phyloP scores from a whole-genome alignment of 2,329 filamentous ascomycete genomes.

The Trichophyton mentagrophytes region DNA sequence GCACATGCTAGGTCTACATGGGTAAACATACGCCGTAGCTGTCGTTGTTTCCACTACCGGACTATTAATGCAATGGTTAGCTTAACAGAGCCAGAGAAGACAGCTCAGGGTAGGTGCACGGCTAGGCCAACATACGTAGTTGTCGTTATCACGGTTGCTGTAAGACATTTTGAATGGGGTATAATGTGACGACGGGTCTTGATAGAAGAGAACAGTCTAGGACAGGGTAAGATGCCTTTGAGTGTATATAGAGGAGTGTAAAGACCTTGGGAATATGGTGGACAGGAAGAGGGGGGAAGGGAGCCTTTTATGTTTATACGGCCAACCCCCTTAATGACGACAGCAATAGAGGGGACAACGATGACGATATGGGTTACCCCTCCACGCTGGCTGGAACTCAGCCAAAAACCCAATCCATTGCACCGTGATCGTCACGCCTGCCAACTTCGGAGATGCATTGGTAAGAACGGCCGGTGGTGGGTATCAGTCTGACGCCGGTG shows the following conservation, averaged over 20 bases:
- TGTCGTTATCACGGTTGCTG: constrained; percentile 7
- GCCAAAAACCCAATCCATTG: constrained; percentile 3
- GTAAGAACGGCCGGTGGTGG: not conserved
- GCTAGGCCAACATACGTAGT: constrained; percentile 3
- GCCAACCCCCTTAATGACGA: not conserved
- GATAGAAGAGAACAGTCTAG: not conserved
- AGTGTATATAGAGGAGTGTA: not conserved
- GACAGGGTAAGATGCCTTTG: not conserved
- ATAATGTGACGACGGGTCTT: not conserved
- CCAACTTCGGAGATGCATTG: constrained; percentile 1
- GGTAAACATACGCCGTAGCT: constrained; percentile 7
- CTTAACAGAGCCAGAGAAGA: not conserved
- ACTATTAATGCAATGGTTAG: not conserved
- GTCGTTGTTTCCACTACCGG: constrained; percentile 3
- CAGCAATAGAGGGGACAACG: not conserved
- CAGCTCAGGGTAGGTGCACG: not conserved
- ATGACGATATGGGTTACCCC: not conserved
- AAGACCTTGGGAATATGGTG: not conserved
- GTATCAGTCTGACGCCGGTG: not conserved
- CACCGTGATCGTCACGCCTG: constrained; percentile 2
- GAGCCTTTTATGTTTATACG: constrained; percentile 2
- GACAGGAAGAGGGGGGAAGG: not conserved
- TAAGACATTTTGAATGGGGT: constrained; percentile 9
- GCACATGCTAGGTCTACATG: not conserved
- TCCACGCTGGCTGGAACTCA: not conserved